Base-by-base conservation (phyloP, 768 basidiomycete species). In the Leucosporidium yakuticum region DNA sequence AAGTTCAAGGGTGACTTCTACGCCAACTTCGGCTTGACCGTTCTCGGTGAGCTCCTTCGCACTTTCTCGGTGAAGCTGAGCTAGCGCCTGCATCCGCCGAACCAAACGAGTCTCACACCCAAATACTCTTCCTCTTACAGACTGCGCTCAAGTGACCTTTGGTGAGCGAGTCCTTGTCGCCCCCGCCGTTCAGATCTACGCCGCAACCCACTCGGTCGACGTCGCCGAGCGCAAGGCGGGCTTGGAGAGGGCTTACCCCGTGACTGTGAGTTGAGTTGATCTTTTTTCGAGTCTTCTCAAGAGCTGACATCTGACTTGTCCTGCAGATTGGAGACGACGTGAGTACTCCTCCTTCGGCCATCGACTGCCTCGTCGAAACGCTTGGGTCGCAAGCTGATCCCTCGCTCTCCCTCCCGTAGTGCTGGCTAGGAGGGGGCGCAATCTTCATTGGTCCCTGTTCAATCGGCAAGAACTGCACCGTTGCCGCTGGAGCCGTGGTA, bases 131-230 rank as follows among this genome's bases (percentile, higher is more conserved):
- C 20, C 36, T 4, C 51, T 9, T 2, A 44, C 51, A 67, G 68
- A 73, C 39, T 66, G 71, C 32, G 71, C 71, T 29, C 59, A 73
- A 11, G 70, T 73, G 25, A 57, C 71, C 23, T 71, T 73, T 57
- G 71, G 71, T 27, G 39, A 56, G 19, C 50, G 69, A 53, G 69
- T 67, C n/a, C 23, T 73, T 14, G 48, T 65, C 32, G 71, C 50
- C 6, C 71, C 70, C 5, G 29, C 34, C 53, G 69, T 70, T 20
- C 64, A 73, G 64, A 39, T 73, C 36, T 73, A 73, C 54, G 56
- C 65, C 48, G 69, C 71, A 6, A 73, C 69, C 14, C 71, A 73
- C 56, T 64, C 65, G 1, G 62, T 67, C 32, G 49, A 70, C 25
- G 53, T 73, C 9, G 60, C 48, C 36, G 71, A 73, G 59, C 61